phyloP scores from a whole-genome alignment of 495 filamentous ascomycete genomes.

The Hypoxylon fuscum region DNA sequence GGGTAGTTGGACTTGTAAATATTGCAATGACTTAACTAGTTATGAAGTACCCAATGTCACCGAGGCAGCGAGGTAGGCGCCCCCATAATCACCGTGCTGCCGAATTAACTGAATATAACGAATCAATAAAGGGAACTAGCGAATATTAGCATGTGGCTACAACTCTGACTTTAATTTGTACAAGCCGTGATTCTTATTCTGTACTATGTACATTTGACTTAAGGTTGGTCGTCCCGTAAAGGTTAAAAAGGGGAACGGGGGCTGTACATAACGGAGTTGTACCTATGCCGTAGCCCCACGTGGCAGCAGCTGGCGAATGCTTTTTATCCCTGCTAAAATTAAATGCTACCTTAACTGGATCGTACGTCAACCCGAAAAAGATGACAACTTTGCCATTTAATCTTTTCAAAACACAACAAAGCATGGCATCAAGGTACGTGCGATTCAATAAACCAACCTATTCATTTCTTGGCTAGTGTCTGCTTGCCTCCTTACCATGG shows the following conservation, averaged over 20 bases:
- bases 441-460: background rate
- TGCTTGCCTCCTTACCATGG: slow-evolving; percentile 4
- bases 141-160: too few relatives aligned
- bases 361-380: background rate
- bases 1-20: too few relatives aligned
- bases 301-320: slow-evolving; percentile 36
- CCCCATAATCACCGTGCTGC: too few relatives aligned
- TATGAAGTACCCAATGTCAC: too few relatives aligned
- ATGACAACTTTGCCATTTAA: background rate
- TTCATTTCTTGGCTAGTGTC: background rate
- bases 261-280: too few relatives aligned
- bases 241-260: background rate
- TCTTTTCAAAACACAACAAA: slow-evolving; percentile 5
- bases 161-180: too few relatives aligned
- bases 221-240: slow-evolving; percentile 1
- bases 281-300: slow-evolving; percentile 17
- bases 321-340: slow-evolving; percentile 22
- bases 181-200: too few relatives aligned
- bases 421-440: slow-evolving; percentile 42
- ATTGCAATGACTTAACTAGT: too few relatives aligned
- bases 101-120: too few relatives aligned
- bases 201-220: too few relatives aligned
- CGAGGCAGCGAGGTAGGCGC: too few relatives aligned
- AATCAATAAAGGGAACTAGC: too few relatives aligned
- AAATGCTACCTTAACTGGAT: slow-evolving; percentile 23